Evolutionary conservation across 495 filamentous ascomycete genomes (phyloP), one percentile per base, ranked within the genome.

Genomic region (Penicillium coffeae): DNA sequence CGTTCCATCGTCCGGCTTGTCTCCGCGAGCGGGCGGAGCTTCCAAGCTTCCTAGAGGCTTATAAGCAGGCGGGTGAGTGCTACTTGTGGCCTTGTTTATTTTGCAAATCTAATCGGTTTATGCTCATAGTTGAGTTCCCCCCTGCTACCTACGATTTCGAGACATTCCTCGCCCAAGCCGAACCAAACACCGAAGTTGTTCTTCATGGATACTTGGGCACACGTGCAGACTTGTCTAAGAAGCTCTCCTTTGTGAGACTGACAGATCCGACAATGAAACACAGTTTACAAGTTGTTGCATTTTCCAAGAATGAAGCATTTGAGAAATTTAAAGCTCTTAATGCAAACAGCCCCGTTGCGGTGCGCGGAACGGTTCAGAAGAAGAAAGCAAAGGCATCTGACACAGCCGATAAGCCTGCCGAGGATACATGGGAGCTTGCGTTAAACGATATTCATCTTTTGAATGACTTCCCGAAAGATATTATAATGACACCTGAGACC

Each of bases 381-480:
- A 76, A 75, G 47, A 69, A 71, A 25, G 49, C 53, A 15, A 72
- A 62, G 37, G 50, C 48, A 3, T 52, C 56, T 0, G 65, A 64
- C 10, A 50, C 52, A 20, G 53, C 51, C 10, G 51, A 57, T 21
- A 43, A 53, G 30, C 45, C 56, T 3, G 18, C 35, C 0, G 52
- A 69, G 36, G 72, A 74, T 33, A 55, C 60, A 12, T 69, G 85
- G 34, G 86, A 90, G 56, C 59, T 90, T 34, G 62, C 70, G n/a
- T 61, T 94, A 13, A 54, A 73, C n/a, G 74, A 76, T 6, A 76
- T 98, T 33, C 66, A 78, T 25, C 68, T 73, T 43, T 70, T 96
- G 3, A 96, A 96, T 51, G 70, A 78, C 1, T 88, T 96, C 40
- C 81, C 88, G 1, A 78, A 79, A 38, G 80, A 93, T 45, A 81